Evolutionary conservation across 352 stramenopile genomes (phyloP), one percentile per base, ranked within the genome.

Genomic region (Pythium monospermum): DNA sequence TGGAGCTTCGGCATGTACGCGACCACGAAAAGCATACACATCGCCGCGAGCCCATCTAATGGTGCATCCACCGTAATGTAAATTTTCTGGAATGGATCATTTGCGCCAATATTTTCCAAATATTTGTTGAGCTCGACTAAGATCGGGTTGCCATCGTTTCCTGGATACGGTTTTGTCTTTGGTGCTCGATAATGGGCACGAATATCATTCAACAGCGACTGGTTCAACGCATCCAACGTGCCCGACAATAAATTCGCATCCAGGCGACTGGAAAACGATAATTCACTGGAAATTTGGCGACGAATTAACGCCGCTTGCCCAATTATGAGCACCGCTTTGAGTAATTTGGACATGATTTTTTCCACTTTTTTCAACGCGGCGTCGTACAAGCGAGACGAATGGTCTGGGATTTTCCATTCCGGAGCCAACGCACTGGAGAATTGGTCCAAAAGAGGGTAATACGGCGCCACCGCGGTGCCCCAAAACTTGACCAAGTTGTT

Each of bases 401-500:
- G 86, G 19, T 87, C 66, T 0, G 87, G 87, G 39, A 96, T 79
- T 57, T 94, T 91, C 83, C 86, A 96, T 55, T 95, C 78, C 2
- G 90, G 87, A 35, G 81, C 76, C 36, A 96, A 69, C 16, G 72
- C 89, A n/a, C 63, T 83, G 0, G 74, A 75, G 13, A 98, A 53
- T 36, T 97, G 84, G 40, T 97, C 85, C 16, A 98, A 56, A 2
- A 97, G 68, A 10, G 85, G 75, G 44, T 77, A 94, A 60, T 97
- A 96, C 30, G 89, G 90, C 43, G 80, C 86, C 30, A 97, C 87
- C 7, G 85, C 83, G 15, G 83, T 84, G 3, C 70, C 78, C 76
- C 90, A 97, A 64, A 95, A 97, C 63, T 97, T 96, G 37, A 97
- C 80, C 57, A 97, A 84, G 39, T 92, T 94, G 71, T 97, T 96